Evolutionary conservation across 192 early-diverging fungal genomes (phyloP), one percentile per base, ranked within the genome.

Genomic region (Coemansia sp.): DNA sequence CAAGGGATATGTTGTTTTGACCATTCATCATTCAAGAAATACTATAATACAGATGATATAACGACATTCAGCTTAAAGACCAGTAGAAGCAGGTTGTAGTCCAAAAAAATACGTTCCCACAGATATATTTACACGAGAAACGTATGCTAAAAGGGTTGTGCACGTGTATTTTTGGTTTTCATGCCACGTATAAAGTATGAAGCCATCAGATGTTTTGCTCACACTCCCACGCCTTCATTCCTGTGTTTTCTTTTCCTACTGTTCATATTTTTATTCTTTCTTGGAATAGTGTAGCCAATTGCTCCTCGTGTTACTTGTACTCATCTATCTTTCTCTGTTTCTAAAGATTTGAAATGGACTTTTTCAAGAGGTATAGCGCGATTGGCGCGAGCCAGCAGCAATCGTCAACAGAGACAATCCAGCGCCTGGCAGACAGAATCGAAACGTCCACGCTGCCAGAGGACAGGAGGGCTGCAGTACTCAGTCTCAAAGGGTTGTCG

Each of bases 401-500:
- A 70, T 75, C 79, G 23, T 45, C 79, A 40, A 52, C 73, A 26
- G 92, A 93, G 59, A 94, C 94, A 29, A 87, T 98, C 65, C 89
- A 90, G 63, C 89, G 86, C 66, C 82, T 97, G 61, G 89, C 87
- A 34, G 95, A 96, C 68, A 84, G 94, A 51, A 89, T 92, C 30
- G 86, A 84, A 57, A 86, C 93, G 53, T 87, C 93, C 16, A 94
- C 92, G 9, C 82, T 97, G 23, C 72, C 94, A 28, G 97, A 99
- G 68, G 97, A 99, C 84, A 78, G 92, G 51, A 74, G 95, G 30
- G 92, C 94, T 6, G 93, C 91, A 2, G 91, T 96, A 13, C 85
- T 91, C 21, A 87, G 90, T 7, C 78, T 99, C 57, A 94, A 94
- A 63, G 92, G 92, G 2, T 84, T 96, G 33, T 86, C 92, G 8